phyloP scores from a whole-genome alignment of 768 basidiomycete genomes.

The Xerocomellus chrysenteron region DNA sequence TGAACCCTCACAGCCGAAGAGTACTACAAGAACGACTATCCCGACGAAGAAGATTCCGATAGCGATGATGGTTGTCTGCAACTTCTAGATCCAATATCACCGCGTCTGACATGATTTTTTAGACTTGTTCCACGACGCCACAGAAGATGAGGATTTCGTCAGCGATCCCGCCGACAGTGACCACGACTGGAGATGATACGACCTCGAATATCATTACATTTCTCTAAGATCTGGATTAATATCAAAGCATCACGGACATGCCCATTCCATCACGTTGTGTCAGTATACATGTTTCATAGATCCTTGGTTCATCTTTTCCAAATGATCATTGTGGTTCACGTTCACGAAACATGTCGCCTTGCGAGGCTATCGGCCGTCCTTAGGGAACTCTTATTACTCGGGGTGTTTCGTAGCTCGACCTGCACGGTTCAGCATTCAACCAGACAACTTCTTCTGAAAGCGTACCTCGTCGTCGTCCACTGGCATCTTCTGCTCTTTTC shows the following conservation, averaged over 20 bases:
- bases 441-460: not conserved
- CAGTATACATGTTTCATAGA: slow-evolving; percentile 19
- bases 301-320: not conserved
- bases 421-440: slow-evolving; percentile 7
- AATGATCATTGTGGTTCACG: not conserved
- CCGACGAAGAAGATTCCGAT: slow-evolving; percentile 60
- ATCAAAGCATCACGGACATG: slow-evolving; percentile 21
- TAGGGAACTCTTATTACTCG: slow-evolving; percentile 10
- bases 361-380: not conserved
- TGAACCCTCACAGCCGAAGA: slow-evolving; percentile 57
- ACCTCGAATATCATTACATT: slow-evolving; percentile 15
- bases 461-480: slow-evolving; percentile 20
- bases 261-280: slow-evolving; percentile 10
- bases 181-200: slow-evolving; percentile 33
- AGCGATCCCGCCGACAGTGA: slow-evolving; percentile 31
- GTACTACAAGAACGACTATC: slow-evolving; percentile 84
- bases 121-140: slow-evolving; percentile 61
- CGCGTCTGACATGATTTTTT: slow-evolving; percentile 1
- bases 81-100: not conserved
- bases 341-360: not conserved
- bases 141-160: slow-evolving; percentile 46
- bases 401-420: slow-evolving; percentile 24
- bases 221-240: slow-evolving; percentile 18
- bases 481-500: not conserved
- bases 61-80: slow-evolving; percentile 40